These are phyloP conservation scores for Fusarium sp. DNA, from an alignment of 2,329 filamentous ascomycete species.

Conservation along the genomic window DNA sequence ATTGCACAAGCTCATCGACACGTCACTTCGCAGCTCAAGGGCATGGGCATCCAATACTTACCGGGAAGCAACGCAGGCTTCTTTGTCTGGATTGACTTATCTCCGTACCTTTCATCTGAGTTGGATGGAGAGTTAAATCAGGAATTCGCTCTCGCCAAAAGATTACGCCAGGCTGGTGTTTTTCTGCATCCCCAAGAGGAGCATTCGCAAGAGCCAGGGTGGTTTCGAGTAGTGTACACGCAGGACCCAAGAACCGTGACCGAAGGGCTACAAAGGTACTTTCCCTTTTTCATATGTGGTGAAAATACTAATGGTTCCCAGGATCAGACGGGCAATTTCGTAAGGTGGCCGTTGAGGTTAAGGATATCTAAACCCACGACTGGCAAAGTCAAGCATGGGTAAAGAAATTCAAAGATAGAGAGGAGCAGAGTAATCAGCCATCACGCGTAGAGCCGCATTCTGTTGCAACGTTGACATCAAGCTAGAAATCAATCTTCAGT, in stretches of 20 bases:
- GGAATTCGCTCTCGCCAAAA: constrained; percentile 59
- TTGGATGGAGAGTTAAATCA: constrained; percentile 48
- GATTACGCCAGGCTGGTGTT: constrained; percentile 59
- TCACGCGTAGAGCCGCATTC: background rate
- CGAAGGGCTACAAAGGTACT: constrained; percentile 54
- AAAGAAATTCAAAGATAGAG: constrained; percentile 21
- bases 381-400: background rate
- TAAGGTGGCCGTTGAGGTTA: background rate
- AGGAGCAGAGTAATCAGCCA: background rate
- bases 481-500: constrained; percentile 33
- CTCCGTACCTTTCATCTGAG: constrained; percentile 53
- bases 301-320: constrained; percentile 17
- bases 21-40: constrained; percentile 52
- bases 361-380: constrained; percentile 1
- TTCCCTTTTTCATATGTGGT: background rate
- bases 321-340: constrained; percentile 30
- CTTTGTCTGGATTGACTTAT: constrained; percentile 67
- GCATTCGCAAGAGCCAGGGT: constrained; percentile 60
- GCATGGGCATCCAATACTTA: constrained; percentile 58
- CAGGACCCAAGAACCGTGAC: constrained; percentile 51
- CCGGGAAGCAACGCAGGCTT: constrained; percentile 65
- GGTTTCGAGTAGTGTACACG: constrained; percentile 66
- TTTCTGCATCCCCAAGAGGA: constrained; percentile 62
- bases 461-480: constrained; percentile 2
- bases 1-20: constrained; percentile 56